A percentile compares a stretch with the other conserved stretches of the same genome.
Evolutionary conservation across 768 basidiomycete species (phyloP).

Genomic region (Calocera viscosa): DNA sequence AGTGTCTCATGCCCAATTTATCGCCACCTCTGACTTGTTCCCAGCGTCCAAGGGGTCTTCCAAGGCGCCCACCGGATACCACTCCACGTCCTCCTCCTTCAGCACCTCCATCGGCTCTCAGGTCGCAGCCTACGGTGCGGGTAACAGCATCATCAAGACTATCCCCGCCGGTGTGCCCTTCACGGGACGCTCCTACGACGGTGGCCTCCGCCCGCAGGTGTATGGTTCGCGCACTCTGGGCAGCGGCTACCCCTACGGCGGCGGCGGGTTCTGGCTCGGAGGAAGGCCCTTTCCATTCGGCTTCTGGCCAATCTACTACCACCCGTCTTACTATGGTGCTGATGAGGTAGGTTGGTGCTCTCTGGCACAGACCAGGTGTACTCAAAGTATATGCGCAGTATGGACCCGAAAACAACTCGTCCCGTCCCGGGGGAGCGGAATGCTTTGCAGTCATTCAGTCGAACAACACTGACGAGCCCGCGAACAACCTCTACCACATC

Average conservation of each 20-base stretch:
- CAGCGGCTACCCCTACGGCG: constrained; percentile 13
- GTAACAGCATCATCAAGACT: not conserved
- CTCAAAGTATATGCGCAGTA: constrained; percentile 29
- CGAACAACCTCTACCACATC: constrained; percentile 29
- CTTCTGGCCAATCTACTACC: constrained; percentile 45
- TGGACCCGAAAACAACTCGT: constrained; percentile 34
- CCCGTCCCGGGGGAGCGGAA: constrained; percentile 40
- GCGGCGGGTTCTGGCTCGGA: constrained; percentile 30
- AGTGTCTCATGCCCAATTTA: too few relatives aligned
- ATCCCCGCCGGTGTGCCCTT: not conserved
- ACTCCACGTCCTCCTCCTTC: not conserved
- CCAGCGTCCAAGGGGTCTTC: not conserved
- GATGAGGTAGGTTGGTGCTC: constrained; percentile 32
- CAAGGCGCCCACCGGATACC: not conserved
- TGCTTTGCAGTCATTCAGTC: constrained; percentile 32
- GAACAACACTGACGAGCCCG: constrained; percentile 16
- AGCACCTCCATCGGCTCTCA: not conserved
- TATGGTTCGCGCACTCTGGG: constrained; percentile 10
- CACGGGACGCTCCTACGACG: constrained; percentile 9
- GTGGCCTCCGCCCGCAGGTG: constrained; percentile 6
- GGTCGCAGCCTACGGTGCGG: not conserved
- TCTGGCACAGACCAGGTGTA: not conserved
- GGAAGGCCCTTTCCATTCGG: constrained; percentile 48
- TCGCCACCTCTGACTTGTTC: too few relatives aligned
- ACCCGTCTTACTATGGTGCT: constrained; percentile 28